Conservation (phyloP, 208 protist species). For the Herpetomonas tarakana region DNA sequence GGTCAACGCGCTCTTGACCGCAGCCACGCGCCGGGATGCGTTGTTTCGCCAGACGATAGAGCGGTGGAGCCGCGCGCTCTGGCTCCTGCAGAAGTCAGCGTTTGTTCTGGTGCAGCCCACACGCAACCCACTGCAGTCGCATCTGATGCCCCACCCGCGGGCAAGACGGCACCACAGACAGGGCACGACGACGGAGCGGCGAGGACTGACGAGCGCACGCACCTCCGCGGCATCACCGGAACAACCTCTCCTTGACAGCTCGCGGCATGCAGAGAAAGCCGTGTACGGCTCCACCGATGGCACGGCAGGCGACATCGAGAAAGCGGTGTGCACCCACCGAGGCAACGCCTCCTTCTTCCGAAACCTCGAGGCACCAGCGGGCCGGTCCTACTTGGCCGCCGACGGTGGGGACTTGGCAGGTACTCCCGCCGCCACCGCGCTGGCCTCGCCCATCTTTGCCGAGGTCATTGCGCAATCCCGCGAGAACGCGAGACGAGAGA, state of each 20-base stretch:
- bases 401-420: too few species aligned
- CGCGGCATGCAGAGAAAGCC: too few species aligned
- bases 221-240: too few species aligned
- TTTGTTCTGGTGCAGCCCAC: constrained; percentile 28
- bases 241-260: too few species aligned
- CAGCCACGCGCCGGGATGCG: constrained; percentile 9
- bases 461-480: constrained; percentile 37
- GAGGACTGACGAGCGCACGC: too few species aligned
- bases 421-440: constrained; percentile 23
- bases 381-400: too few species aligned
- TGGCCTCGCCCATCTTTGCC: constrained; percentile 35
- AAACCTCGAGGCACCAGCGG: background rate
- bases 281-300: too few species aligned
- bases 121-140: constrained; percentile 8
- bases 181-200: too few species aligned
- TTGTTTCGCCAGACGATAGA: constrained; percentile 19
- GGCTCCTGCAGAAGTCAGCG: constrained; percentile 24
- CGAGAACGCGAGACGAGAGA: constrained; percentile 31
- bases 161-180: too few species aligned
- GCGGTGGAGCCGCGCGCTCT: constrained; percentile 31
- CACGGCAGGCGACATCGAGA: too few species aligned
- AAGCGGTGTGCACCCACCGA: too few species aligned
- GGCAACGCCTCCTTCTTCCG: constrained; percentile 1
- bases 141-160: background rate
- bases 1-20: constrained; percentile 38